These are phyloP conservation scores for Alternaria longipes DNA, from an alignment of 2,329 filamentous ascomycete species.

Conservation along the genomic window DNA sequence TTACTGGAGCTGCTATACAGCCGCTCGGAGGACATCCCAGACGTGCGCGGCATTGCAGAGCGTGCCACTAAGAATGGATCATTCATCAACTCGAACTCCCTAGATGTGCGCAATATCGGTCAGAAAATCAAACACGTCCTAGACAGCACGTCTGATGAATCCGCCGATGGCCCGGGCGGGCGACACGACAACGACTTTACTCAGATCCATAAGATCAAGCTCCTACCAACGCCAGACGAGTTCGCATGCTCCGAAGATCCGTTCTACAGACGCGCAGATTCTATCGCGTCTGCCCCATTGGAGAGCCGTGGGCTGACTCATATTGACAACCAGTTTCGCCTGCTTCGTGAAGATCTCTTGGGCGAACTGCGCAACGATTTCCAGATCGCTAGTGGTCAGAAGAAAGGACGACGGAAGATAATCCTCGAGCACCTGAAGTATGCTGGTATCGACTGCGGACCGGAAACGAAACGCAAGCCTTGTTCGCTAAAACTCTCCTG, in stretches of 20 bases:
- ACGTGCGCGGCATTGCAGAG: conserved; percentile 38
- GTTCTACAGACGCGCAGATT: conserved; percentile 65
- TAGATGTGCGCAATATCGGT: conserved; percentile 64
- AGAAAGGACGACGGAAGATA: conserved; percentile 55
- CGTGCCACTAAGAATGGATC: conserved; percentile 29
- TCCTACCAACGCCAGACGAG: conserved; percentile 74
- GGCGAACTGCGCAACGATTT: conserved; percentile 71
- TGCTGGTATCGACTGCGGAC: conserved; percentile 50
- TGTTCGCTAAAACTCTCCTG: conserved; percentile 55
- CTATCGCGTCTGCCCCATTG: conserved; percentile 55
- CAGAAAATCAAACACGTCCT: conserved; percentile 59
- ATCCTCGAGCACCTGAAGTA: conserved; percentile 55
- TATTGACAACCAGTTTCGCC: conserved; percentile 75
- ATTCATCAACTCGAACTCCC: conserved; percentile 52
- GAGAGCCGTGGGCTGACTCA: conserved; percentile 59
- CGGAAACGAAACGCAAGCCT: conserved; percentile 39
- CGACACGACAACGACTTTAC: conserved; percentile 77
- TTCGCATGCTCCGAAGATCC: conserved; percentile 61
- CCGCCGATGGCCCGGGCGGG: conserved; percentile 63
- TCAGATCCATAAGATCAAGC: conserved; percentile 68
- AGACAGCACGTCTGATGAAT: conserved; percentile 61
- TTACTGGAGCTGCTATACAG: conserved; percentile 59
- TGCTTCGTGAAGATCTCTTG: conserved; percentile 76
- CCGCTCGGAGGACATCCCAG: conserved; percentile 37
- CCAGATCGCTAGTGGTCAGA: conserved; percentile 60